Evolutionary conservation across 140 eudicot species (phyloP).

Genomic region (Cichorium intybus): DNA sequence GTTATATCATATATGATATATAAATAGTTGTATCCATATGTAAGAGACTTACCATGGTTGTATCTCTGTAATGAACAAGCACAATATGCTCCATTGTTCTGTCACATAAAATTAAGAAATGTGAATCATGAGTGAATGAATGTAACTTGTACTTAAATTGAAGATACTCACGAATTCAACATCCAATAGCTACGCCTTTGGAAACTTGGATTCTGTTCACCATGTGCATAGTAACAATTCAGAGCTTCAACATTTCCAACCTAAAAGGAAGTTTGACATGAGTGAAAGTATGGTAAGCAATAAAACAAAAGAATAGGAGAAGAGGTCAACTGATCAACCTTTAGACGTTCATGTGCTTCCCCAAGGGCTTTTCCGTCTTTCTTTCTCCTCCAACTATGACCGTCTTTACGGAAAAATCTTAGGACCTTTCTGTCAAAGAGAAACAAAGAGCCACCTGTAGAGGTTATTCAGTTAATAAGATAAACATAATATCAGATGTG

Average conservation of each 20-base stretch:
- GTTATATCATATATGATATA: no score
- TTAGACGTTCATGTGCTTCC: conserved; percentile 90
- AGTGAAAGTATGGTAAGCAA: not conserved
- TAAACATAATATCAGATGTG: not conserved
- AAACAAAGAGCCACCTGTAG: conserved; percentile 82
- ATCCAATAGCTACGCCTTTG: conserved; percentile 98
- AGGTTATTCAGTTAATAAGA: conserved; percentile 1
- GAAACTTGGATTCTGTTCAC: conserved; percentile 65
- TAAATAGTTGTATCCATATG: not conserved
- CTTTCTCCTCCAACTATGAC: conserved; percentile 87
- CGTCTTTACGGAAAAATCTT: conserved; percentile 82
- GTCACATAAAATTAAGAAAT: conserved; percentile 27
- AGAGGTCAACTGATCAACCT: conserved; percentile 41
- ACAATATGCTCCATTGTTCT: conserved; percentile 92
- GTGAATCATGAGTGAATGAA: no score
- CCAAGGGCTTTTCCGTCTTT: conserved; percentile 81
- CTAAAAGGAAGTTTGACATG: conserved; percentile 31
- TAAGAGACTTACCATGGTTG: conserved; percentile 48
- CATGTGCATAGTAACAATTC: conserved; percentile 93
- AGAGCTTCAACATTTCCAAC: conserved; percentile 90
- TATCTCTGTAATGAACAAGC: conserved; percentile 96
- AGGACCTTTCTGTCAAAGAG: conserved; percentile 85
- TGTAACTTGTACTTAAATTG: conserved; percentile 5
- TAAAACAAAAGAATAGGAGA: not conserved
- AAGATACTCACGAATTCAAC: conserved; percentile 75